A percentile compares a stretch with the other conserved stretches of the same genome.
phyloP scores from a whole-genome alignment of 2,329 filamentous ascomycete species.

The Sporothrix brunneoviolacea region DNA sequence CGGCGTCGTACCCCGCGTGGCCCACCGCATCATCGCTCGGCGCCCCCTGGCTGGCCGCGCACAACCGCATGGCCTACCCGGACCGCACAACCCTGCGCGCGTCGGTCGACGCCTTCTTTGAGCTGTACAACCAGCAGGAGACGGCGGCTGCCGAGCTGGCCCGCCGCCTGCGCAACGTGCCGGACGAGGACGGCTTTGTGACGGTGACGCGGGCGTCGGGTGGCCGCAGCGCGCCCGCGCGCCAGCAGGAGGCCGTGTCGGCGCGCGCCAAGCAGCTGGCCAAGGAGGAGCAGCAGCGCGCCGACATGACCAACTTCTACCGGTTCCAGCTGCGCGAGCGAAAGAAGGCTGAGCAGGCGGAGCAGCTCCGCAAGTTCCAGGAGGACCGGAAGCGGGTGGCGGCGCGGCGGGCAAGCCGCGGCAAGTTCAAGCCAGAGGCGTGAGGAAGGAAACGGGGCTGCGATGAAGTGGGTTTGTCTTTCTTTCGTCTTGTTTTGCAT shows the following conservation, averaged over 20 bases:
- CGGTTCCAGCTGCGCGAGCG: slow-evolving; percentile 76
- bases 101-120: slow-evolving; percentile 80
- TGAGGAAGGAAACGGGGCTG: slow-evolving; percentile 22
- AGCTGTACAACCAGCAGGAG: slow-evolving; percentile 67
- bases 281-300: slow-evolving; percentile 52
- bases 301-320: slow-evolving; percentile 68
- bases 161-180: slow-evolving; percentile 64
- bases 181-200: slow-evolving; percentile 92
- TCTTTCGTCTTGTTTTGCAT: not conserved
- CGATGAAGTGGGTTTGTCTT: not conserved
- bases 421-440: slow-evolving; percentile 50
- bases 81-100: slow-evolving; percentile 59
- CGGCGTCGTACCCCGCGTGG: slow-evolving; percentile 30
- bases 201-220: slow-evolving; percentile 83
- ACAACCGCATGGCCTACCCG: slow-evolving; percentile 67
- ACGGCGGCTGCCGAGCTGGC: slow-evolving; percentile 55
- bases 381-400: slow-evolving; percentile 66
- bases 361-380: slow-evolving; percentile 66
- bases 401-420: slow-evolving; percentile 62
- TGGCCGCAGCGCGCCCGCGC: slow-evolving; percentile 59
- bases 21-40: slow-evolving; percentile 39
- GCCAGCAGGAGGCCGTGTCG: slow-evolving; percentile 62
- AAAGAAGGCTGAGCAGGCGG: slow-evolving; percentile 66
- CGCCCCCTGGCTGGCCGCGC: slow-evolving; percentile 50
- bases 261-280: slow-evolving; percentile 53